phyloP scores from a whole-genome alignment of 2,329 filamentous ascomycete genomes.

The Penicillium capsulatum region DNA sequence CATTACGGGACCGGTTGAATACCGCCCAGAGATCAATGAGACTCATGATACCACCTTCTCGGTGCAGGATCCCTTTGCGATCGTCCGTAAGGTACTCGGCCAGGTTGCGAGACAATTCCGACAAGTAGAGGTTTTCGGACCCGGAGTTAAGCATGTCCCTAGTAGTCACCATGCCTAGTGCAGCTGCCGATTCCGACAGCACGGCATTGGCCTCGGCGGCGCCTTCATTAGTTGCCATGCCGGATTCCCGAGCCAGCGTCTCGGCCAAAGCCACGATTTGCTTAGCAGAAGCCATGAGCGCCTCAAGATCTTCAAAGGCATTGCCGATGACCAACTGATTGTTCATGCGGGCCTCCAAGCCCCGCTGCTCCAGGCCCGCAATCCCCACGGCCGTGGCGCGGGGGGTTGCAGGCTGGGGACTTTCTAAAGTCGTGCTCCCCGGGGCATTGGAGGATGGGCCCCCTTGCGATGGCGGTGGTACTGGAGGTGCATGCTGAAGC shows the following conservation, averaged over 20 bases:
- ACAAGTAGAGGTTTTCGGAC: slow-evolving; percentile 81
- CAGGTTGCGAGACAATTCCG: slow-evolving; percentile 76
- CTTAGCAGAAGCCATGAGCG: slow-evolving; percentile 95
- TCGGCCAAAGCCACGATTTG: slow-evolving; percentile 93
- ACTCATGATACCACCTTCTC: slow-evolving; percentile 81
- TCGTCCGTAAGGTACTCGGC: slow-evolving; percentile 90
- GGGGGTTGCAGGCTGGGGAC: slow-evolving; percentile 22
- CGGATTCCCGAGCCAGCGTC: slow-evolving; percentile 68
- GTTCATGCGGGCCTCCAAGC: slow-evolving; percentile 79
- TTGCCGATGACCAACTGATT: slow-evolving; percentile 90
- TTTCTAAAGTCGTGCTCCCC: slow-evolving; percentile 21
- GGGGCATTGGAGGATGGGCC: slow-evolving; percentile 28
- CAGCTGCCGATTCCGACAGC: slow-evolving; percentile 74
- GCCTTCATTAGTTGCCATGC: slow-evolving; percentile 54
- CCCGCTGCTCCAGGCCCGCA: slow-evolving; percentile 82
- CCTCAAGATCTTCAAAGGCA: slow-evolving; percentile 93
- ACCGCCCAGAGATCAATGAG: slow-evolving; percentile 89
- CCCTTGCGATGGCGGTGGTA: slow-evolving; percentile 58
- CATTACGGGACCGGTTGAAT: slow-evolving; percentile 88
- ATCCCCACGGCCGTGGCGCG: slow-evolving; percentile 71
- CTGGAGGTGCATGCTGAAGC: slow-evolving; percentile 79
- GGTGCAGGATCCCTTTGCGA: slow-evolving; percentile 68
- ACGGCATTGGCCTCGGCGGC: slow-evolving; percentile 68
- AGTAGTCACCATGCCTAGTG: slow-evolving; percentile 85
- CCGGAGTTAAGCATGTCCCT: slow-evolving; percentile 87